Base-by-base conservation (phyloP, 768 basidiomycete genomes). In the Termitomyces sp. region DNA sequence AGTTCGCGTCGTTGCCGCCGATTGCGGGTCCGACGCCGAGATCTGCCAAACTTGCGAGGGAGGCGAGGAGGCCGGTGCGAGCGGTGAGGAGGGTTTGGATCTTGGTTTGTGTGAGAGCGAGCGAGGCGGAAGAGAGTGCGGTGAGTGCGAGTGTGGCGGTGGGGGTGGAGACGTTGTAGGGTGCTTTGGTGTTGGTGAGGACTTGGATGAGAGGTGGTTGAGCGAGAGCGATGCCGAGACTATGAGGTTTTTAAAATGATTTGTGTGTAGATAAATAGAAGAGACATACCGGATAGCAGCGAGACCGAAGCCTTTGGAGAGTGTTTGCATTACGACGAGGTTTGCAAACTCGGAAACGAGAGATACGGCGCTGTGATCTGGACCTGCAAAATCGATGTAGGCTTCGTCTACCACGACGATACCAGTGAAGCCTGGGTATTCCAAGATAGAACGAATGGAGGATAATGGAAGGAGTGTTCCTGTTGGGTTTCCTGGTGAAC, bases 401-500 rank as follows among this genome's bases (percentile, higher is more conserved):
- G 97, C 97, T 69, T 99, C 97, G 65, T 99, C 97, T 5, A 98
- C 86, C 27, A 96, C 80, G 36, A 98, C 86, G 57, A 99, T 84
- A 7, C 97, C 97, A 61, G 86, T 91, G 81, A 91, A 98, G 0
- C 77, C 75, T 9, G 84, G 78, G 69, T 90, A 90, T 29, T 94
- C 86, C 23, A 96, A 74, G 15, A 98, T 70, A 10, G 78, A 64
- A 1, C 83, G 79, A 55, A 98, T 76, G 12, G 86, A 79, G 10
- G 78, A 63, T 23, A 95, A 80, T 0, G 92, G 80, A 50, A 98
- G 84, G 25, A 87, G 70, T 0, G 95, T 98, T 9, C 94, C 94
- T 0, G 94, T 95, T 0, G 97, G 97, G 67, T 98, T 99, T 2
- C 97, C 97, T 3, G 97, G 97, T 1, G 96, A 98, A 69, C 94